Evolutionary conservation across 805 yeast genomes (phyloP).

Genomic region (Kodamaea hsintzibuensis): DNA sequence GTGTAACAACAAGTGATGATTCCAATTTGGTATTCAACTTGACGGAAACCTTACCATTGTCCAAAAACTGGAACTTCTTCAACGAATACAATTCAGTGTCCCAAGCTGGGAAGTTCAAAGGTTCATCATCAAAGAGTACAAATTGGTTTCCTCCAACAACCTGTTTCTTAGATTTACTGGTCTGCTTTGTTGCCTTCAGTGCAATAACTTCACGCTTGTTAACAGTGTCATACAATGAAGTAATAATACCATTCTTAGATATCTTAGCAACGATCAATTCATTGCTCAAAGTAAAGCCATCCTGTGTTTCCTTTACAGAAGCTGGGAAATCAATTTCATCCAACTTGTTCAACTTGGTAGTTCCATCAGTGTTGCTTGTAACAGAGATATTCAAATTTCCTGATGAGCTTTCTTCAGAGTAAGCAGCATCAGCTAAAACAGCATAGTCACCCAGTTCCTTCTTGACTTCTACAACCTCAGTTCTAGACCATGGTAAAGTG

Average conservation of each 20-base stretch:
- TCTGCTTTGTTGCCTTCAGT: constrained; percentile 50
- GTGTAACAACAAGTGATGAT: constrained; percentile 62
- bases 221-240: constrained; percentile 61
- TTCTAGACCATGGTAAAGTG: constrained; percentile 67
- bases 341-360: constrained; percentile 15
- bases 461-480: constrained; percentile 44
- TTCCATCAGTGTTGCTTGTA: constrained; percentile 17
- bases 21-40: constrained; percentile 56
- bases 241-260: constrained; percentile 52
- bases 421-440: constrained; percentile 6
- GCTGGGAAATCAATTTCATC: constrained; percentile 46
- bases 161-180: constrained; percentile 21
- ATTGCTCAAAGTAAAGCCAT: constrained; percentile 58
- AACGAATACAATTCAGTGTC: constrained; percentile 91
- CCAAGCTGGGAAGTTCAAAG: constrained; percentile 94
- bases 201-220: constrained; percentile 67
- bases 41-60: constrained; percentile 40
- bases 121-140: constrained; percentile 84
- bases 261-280: constrained; percentile 59
- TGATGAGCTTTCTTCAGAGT: constrained; percentile 13
- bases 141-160: constrained; percentile 73
- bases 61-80: constrained; percentile 59
- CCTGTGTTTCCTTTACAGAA: constrained; percentile 40
- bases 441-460: background rate
- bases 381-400: constrained; percentile 23